phyloP scores from a whole-genome alignment of 2,329 filamentous ascomycete species.

The Diaporthe sp. region DNA sequence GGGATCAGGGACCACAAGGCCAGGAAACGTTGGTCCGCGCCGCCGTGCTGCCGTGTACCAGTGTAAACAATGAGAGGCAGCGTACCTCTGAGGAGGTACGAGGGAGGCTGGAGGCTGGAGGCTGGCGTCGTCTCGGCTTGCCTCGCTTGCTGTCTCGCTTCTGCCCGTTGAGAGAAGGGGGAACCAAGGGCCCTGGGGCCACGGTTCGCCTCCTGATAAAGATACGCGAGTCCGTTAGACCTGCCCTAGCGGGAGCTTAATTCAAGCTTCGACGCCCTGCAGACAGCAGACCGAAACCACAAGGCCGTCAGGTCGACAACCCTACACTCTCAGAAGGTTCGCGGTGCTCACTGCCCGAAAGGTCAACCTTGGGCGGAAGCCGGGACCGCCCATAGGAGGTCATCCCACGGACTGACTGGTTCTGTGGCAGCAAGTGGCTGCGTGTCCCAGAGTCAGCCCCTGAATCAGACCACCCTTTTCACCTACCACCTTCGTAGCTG shows the following conservation, averaged over 20 bases:
- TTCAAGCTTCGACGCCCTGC: constrained; percentile 14
- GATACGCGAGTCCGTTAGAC: constrained; percentile 36
- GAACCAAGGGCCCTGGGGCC: constrained; percentile 25
- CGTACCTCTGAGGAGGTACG: not conserved
- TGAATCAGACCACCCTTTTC: constrained; percentile 10
- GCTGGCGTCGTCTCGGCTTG: constrained; percentile 21
- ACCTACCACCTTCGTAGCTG: not conserved
- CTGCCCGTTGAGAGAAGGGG: constrained; percentile 26
- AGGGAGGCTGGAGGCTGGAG: not conserved
- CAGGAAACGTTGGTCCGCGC: not conserved
- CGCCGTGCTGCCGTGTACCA: not conserved
- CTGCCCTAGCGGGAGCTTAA: constrained; percentile 33
- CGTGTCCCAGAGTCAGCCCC: not conserved
- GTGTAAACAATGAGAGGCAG: not conserved
- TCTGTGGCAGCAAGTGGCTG: not conserved
- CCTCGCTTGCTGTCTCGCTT: constrained; percentile 28
- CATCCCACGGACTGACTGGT: too few species aligned
- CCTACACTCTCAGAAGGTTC: not conserved
- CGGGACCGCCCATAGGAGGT: too few species aligned
- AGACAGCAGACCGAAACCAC: not conserved
- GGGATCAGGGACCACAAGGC: not conserved
- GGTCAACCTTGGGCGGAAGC: too few species aligned
- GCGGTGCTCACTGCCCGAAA: too few species aligned
- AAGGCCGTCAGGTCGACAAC: not conserved
- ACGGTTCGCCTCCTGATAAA: constrained; percentile 30